These are phyloP conservation scores for Teratosphaeria epicoccoides DNA, from an alignment of 2,329 filamentous ascomycete species.

Conservation along the genomic window DNA sequence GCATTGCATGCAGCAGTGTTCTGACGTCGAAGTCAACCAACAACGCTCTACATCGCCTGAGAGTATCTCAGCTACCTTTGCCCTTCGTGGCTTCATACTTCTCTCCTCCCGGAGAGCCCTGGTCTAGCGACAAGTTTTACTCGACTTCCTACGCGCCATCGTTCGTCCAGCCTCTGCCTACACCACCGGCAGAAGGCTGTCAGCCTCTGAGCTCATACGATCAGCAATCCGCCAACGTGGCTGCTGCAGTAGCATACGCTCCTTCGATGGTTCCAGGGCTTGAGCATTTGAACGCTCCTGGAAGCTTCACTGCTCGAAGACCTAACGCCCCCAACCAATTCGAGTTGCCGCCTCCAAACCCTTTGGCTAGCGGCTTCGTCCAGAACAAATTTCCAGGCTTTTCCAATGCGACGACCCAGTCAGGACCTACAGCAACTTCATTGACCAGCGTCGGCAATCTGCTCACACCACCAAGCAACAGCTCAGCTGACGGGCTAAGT, in stretches of 20 bases:
- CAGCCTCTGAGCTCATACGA: slow-evolving; percentile 21
- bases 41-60: slow-evolving; percentile 5
- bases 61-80: slow-evolving; percentile 8
- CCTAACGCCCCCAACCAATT: slow-evolving; percentile 60
- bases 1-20: slow-evolving; percentile 15
- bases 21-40: slow-evolving; percentile 11
- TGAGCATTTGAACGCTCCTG: slow-evolving; percentile 49
- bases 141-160: slow-evolving; percentile 11
- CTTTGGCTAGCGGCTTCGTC: slow-evolving; percentile 32
- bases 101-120: slow-evolving; percentile 20
- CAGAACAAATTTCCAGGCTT: slow-evolving; percentile 42
- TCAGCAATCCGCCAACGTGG: slow-evolving; percentile 46
- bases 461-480: slow-evolving; percentile 51
- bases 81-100: slow-evolving; percentile 25
- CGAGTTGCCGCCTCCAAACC: slow-evolving; percentile 54
- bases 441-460: slow-evolving; percentile 49
- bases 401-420: slow-evolving; percentile 31
- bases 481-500: slow-evolving; percentile 51
- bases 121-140: slow-evolving; percentile 17
- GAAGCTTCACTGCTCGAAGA: slow-evolving; percentile 60
- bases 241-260: slow-evolving; percentile 50
- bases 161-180: slow-evolving; percentile 20
- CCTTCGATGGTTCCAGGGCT: slow-evolving; percentile 51
- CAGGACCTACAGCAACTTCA: slow-evolving; percentile 32
- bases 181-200: slow-evolving; percentile 19